Base-by-base conservation (phyloP, 352 stramenopile species). In the Bremia lactucae region DNA sequence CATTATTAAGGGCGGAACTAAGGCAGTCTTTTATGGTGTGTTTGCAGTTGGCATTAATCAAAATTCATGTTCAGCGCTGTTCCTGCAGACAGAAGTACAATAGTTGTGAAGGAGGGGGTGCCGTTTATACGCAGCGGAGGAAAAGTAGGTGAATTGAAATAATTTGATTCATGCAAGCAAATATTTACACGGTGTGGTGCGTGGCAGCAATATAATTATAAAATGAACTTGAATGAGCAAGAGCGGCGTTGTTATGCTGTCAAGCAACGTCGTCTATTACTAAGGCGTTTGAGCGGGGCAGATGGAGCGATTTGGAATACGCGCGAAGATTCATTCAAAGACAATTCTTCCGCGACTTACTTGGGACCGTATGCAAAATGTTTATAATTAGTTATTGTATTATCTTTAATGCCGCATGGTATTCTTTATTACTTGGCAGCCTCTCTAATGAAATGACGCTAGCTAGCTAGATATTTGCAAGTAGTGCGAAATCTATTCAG, bases 401-500 rank as follows among this genome's bases (percentile, higher is more conserved):
- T 19, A n/a, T 57, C 39, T 23, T 10, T 16, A 43, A 40, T 37
- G n/a, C n/a, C n/a, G n/a, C n/a, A n/a, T n/a, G 70, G 73, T 97
- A 13, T 76, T 96, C 37, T 9, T 61, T 95, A 22, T 50, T 97
- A 1, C 64, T 96, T 19, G 68, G 75, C 9, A 80, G 71, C 48
- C 55, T 94, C 23, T 50, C 58, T 22, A 59, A 65, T 18, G 49
- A 69, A 29, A 42, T 49, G 13, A 48, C 83, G 10, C 56, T 90
- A n/a, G 23, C n/a, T n/a, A n/a, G n/a, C 69, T 3, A 53, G 62
- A 25, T 87, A 91, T 36, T 50, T 87, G 34, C 40, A 66, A 22
- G 66, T 93, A 19, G 49, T 97, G 18, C 60, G 70, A 4, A 68
- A 67, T 22, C 47, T 95, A 2, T 75, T 90, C 13, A 56, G 22